Base-by-base conservation (phyloP, 2,329 filamentous ascomycete species). In the Cladorrhinum sp. region DNA sequence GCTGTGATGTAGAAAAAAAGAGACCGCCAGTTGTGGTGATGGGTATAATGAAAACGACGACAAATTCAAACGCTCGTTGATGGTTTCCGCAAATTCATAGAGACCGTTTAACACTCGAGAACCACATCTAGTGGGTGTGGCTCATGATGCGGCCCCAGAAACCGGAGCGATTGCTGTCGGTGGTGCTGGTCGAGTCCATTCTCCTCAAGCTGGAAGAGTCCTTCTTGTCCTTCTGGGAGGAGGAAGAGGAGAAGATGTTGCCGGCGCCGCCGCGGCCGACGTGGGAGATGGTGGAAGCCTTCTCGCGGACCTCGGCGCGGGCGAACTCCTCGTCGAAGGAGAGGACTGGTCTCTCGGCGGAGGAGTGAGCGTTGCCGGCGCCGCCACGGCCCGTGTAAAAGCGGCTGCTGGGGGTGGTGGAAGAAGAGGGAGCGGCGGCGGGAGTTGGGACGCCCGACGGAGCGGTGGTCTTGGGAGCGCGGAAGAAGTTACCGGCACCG, bases 301-400 rank as follows among this genome's bases (percentile, higher is more conserved):
- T 76, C 70, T 80, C 79, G 58, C 83, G 76, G 61, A 80, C 76
- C 68, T 80, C 78, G 68, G 84, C 81, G 64, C 81, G 79, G 67
- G 79, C 75, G 68, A 85, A 82, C 72, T 88, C 86, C 76, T 88
- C 86, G 72, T 88, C 86, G 74, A 90, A 90, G 62, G 80, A 82
- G 74, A 88, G 81, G 67, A 83, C 80, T 69, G 82, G 79, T 54
- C 84, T 80, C 71, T 84, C 77, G 58, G 75, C 72, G 57, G 79
- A 73, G 50, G 76, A 70, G 73, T 81, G 80, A 64, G 85, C 80
- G 76, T 89, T 90, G 69, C 87, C 87, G 2, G 86, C 86, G 61
- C 87, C 86, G 67, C 87, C 87, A 61, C 87, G 85, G 68, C 87
- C 87, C 10, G 82, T 82, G 76, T 86, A 83, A 79, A 88, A 88